Evolutionary conservation across 768 basidiomycete species (phyloP).

Genomic region (Arthromyces matolae): DNA sequence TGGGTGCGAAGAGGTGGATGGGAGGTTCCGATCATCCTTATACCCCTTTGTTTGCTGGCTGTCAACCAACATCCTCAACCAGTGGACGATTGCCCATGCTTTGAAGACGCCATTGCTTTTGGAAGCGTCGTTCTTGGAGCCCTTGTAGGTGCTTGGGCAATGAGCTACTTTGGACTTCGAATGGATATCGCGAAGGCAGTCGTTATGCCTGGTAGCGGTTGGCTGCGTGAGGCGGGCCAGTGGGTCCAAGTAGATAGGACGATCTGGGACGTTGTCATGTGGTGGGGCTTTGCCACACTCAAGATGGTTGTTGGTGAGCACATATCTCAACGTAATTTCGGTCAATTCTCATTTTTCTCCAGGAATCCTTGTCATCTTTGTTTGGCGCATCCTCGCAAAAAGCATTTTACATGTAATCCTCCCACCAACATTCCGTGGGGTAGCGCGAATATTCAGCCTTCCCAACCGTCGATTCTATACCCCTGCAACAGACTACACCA

Average conservation of each 20-base stretch:
- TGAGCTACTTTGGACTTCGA: conserved; percentile 39
- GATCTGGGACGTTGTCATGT: conserved; percentile 37
- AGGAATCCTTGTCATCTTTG: conserved; percentile 79
- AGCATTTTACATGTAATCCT: conserved; percentile 66
- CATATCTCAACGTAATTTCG: not conserved
- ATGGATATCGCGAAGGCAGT: conserved; percentile 19
- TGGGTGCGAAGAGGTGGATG: conserved; percentile 38
- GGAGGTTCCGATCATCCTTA: conserved; percentile 58
- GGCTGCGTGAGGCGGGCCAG: conserved; percentile 27
- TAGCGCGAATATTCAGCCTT: conserved; percentile 63
- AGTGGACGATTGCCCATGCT: conserved; percentile 96
- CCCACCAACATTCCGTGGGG: conserved; percentile 79
- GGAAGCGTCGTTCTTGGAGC: conserved; percentile 81
- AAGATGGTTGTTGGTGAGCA: conserved; percentile 45
- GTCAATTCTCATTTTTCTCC: no score
- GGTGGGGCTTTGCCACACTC: conserved; percentile 43
- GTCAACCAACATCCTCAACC: conserved; percentile 94
- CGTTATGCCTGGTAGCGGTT: conserved; percentile 60
- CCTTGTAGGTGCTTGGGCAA: conserved; percentile 65
- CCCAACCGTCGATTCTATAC: conserved; percentile 88
- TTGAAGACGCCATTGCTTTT: conserved; percentile 95
- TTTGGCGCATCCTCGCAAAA: conserved; percentile 88
- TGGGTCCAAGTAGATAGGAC: conserved; percentile 36
- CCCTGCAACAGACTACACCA: conserved; percentile 84
- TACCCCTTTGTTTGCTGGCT: conserved; percentile 62